Evolutionary conservation across 2,329 filamentous ascomycete species (phyloP).

Genomic region (Xylaria sp.): DNA sequence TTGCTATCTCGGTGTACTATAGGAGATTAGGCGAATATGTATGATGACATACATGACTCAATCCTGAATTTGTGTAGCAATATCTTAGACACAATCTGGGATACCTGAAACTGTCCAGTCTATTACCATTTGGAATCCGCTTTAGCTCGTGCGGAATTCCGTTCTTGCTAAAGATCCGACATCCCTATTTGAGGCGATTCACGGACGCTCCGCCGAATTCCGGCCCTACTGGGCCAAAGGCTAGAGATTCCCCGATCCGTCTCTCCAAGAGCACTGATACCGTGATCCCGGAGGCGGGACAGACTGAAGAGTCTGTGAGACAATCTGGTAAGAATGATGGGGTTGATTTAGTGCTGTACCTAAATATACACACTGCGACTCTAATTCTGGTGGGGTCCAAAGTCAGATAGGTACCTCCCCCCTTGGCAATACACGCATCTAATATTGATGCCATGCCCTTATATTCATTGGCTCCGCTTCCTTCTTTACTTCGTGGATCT

Average conservation of each 20-base stretch:
- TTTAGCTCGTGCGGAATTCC: too few relatives aligned
- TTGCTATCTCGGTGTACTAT: too few relatives aligned
- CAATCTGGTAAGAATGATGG: constrained; percentile 14
- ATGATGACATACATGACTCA: neutral
- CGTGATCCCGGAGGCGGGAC: too few relatives aligned
- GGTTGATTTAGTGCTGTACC: neutral
- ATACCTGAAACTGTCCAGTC: neutral
- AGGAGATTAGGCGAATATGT: neutral
- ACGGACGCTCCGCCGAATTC: too few relatives aligned
- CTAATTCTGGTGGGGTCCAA: neutral
- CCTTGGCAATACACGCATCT: neutral
- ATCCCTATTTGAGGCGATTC: too few relatives aligned
- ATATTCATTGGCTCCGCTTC: too few relatives aligned
- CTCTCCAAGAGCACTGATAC: too few relatives aligned
- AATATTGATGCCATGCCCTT: neutral
- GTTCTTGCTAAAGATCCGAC: too few relatives aligned
- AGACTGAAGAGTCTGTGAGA: neutral
- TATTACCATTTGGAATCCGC: too few relatives aligned
- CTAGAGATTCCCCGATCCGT: too few relatives aligned
- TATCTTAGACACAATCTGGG: neutral
- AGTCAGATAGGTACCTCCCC: neutral
- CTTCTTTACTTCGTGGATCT: too few relatives aligned
- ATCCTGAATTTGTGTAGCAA: neutral
- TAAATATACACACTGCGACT: neutral
- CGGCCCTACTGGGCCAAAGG: too few relatives aligned